phyloP scores from a whole-genome alignment of 495 filamentous ascomycete genomes.

The Aspergillus egyptiacus region DNA sequence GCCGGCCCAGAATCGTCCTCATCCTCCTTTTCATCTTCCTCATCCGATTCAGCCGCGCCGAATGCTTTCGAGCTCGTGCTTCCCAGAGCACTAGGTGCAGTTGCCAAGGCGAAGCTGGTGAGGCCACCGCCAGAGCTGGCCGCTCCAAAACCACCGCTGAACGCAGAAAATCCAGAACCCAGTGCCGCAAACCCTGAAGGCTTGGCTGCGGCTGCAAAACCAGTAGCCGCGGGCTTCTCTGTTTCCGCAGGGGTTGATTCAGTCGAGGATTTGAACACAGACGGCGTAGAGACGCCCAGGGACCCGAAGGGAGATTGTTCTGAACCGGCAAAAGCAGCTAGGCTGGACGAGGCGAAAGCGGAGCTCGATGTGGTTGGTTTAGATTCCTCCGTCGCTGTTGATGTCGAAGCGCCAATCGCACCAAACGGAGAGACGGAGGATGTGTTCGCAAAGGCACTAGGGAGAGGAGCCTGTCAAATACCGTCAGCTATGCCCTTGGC shows the following conservation, averaged over 20 bases:
- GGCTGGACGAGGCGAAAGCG: slow-evolving; percentile 48
- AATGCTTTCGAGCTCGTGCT: slow-evolving; percentile 59
- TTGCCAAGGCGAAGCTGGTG: slow-evolving; percentile 64
- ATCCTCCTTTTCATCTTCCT: slow-evolving; percentile 45
- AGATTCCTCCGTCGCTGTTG: slow-evolving; percentile 17
- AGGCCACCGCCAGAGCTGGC: slow-evolving; percentile 47
- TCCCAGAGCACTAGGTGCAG: slow-evolving; percentile 45
- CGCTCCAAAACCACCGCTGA: slow-evolving; percentile 49
- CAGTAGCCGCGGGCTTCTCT: slow-evolving; percentile 22
- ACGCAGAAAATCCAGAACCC: slow-evolving; percentile 44
- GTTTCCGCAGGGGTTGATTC: slow-evolving; percentile 14
- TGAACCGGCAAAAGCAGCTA: slow-evolving; percentile 48
- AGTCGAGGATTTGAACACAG: slow-evolving; percentile 32
- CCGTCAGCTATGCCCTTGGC: slow-evolving; percentile 3
- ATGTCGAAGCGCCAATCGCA: slow-evolving; percentile 29
- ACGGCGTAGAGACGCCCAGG: slow-evolving; percentile 37
- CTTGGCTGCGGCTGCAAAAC: slow-evolving; percentile 30
- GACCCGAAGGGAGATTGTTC: slow-evolving; percentile 53
- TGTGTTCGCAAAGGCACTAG: slow-evolving; percentile 49
- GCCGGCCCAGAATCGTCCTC: slow-evolving; percentile 43
- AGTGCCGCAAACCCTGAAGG: slow-evolving; percentile 31
- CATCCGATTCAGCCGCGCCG: slow-evolving; percentile 60
- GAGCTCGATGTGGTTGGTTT: slow-evolving; percentile 38
- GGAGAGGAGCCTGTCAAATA: slow-evolving; percentile 30
- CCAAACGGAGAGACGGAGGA: slow-evolving; percentile 49